Base-by-base conservation (phyloP, 345 rosid species). In the Eucalyptus leucophloia region DNA sequence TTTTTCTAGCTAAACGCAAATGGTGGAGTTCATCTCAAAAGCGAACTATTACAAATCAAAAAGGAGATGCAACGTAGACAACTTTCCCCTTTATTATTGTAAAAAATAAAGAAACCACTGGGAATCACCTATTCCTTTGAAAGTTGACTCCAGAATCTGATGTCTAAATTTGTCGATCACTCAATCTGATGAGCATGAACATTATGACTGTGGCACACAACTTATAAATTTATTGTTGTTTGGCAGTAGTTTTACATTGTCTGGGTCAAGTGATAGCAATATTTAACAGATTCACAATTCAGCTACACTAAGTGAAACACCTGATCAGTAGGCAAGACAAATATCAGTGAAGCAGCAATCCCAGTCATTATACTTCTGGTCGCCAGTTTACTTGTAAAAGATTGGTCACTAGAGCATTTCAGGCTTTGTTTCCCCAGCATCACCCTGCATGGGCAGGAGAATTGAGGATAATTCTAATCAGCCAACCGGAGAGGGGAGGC, bases 251-350 rank as follows among this genome's bases (percentile, higher is more conserved):
- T 40, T 72, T 37, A 72, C 85, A 40, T 19, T 72, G 82, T 77
- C 28, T 24, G 9, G 47, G 44, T 37, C 11, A 82, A 30, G 42
- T 69, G 50, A n/a, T 3, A 5, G 65, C 56, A 62, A 51, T 34
- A 54, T 69, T 88, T n/a, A 50, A 88, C 88, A 86, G 56, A 32
- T 86, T 8, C 32, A 32, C 0, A 7, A 45, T 7, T 60, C 89
- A 47, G 69, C 49, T 4, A 88, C 42, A 42, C 37, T 85, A 86
- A 89, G 85, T 69, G 87, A 65, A 89, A 89, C 49, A 96, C 99
- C 98, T 95, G 96, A 88, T 91, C 90, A 60, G 95, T 65, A 87
- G 94, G 98, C 86, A 97, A 95, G 77, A 96, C 90, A 87, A 94
- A 87, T 60, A 96, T 50, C 86, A 96, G 88, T 1, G 97, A 93